phyloP scores from a whole-genome alignment of 2,329 filamentous ascomycete species.

The Cryphonectria parasitica region DNA sequence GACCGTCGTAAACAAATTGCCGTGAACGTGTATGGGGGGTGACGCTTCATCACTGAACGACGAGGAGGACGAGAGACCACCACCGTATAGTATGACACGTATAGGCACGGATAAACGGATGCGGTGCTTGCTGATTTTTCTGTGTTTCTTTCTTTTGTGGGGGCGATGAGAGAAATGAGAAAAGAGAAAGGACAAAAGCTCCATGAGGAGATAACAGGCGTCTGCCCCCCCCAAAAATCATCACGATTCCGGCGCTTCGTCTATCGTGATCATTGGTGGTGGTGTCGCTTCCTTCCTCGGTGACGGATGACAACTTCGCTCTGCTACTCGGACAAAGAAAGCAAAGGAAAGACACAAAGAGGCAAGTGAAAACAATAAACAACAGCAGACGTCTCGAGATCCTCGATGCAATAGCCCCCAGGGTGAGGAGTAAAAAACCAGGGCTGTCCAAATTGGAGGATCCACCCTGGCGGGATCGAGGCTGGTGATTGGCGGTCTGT shows the following conservation, averaged over 20 bases:
- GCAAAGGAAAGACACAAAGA: no score
- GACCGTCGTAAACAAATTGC: neutral
- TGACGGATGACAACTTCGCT: neutral
- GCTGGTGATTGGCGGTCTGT: conserved; percentile 23
- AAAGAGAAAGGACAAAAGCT: neutral
- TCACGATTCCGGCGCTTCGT: neutral
- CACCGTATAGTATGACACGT: neutral
- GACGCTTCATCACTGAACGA: neutral
- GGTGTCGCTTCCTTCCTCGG: neutral
- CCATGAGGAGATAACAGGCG: neutral
- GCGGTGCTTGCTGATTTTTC: neutral
- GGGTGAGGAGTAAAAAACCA: neutral
- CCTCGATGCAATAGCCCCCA: neutral
- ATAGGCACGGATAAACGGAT: conserved; percentile 1
- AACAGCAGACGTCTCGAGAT: neutral
- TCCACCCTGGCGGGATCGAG: conserved; percentile 29
- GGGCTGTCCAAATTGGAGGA: conserved; percentile 25
- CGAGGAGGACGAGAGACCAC: neutral
- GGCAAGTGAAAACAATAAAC: neutral
- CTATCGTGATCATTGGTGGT: neutral
- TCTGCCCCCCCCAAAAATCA: neutral
- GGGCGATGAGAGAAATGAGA: neutral
- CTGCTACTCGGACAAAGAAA: neutral
- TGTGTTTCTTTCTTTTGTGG: neutral
- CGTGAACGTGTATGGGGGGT: neutral